Base-by-base conservation (phyloP, 2,329 filamentous ascomycete genomes). In the Fusarium chlamydosporum region DNA sequence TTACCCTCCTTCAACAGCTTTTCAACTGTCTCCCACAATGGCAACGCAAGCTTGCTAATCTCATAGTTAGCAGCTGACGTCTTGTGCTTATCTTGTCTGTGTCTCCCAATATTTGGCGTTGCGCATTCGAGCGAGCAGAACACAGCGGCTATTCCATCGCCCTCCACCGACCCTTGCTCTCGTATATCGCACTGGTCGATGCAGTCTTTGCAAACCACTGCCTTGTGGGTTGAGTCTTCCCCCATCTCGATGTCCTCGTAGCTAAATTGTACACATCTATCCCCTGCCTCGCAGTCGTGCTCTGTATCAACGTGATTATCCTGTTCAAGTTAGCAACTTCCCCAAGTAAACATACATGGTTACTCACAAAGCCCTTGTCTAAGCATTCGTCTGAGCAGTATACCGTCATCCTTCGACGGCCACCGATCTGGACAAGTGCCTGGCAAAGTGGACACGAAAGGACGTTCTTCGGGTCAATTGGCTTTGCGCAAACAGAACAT, bases 381-480 rank as follows among this genome's bases (percentile, higher is more conserved):
- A 76, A 76, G 65, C 83, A 85, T 26, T 76, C 76, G 8, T 81
- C 76, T 1, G 82, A 83, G 71, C 83, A 85, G 66, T 83, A 86
- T 9, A 83, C 73, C 3, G 79, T 80, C 56, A 82, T 68, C 31
- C 74, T 75, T 50, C 75, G 73, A 11, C 64, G 64, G 5, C 81
- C 75, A 13, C 80, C 79, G 60, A 81, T 76, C 38, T 80, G 75
- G 12, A 74, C 64, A 3, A 83, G 72, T n/a, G 81, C 72, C 65
- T 85, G 81, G 70, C 84, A 86, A 7, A 84, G 50, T 3, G 80
- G 75, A 52, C 84, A 86, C 7, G 81, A 80, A 2, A 81, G 58
- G 9, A 84, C 79, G 10, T 79, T 73, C 42, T 78, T 76, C 2
- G 72, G 45, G 15, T 80, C 73, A 15, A 82, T 76, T 1, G 63